Conservation (phyloP, 768 basidiomycete genomes). For the Cystobasidium ongulense region DNA sequence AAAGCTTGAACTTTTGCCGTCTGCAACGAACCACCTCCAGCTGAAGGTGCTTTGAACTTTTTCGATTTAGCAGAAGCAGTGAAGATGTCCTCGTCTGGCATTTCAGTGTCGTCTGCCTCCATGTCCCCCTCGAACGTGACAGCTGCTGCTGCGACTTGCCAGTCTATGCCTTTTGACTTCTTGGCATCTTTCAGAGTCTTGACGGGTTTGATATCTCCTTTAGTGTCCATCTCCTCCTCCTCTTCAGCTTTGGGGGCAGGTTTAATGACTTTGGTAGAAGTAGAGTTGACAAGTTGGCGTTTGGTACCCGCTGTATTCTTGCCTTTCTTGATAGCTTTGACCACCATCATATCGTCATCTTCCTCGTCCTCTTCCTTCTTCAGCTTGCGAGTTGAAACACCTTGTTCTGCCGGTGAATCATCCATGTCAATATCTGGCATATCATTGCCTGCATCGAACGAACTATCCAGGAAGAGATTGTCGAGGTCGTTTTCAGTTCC, state of each 20-base stretch:
- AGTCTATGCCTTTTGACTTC: slow-evolving; percentile 40
- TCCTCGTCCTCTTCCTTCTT: slow-evolving; percentile 43
- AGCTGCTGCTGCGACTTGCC: slow-evolving; percentile 37
- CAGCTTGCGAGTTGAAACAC: background rate
- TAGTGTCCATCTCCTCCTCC: slow-evolving; percentile 18
- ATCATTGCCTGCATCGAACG: slow-evolving; percentile 10
- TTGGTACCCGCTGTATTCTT: slow-evolving; percentile 36
- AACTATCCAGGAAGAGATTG: slow-evolving; percentile 9
- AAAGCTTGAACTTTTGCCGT: slow-evolving; percentile 52
- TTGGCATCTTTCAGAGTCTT: slow-evolving; percentile 31
- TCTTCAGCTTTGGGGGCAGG: background rate
- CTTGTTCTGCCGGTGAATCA: background rate
- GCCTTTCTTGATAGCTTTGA: slow-evolving; percentile 35
- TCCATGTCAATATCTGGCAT: slow-evolving; percentile 9
- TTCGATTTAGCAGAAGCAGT: background rate
- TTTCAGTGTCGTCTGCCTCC: slow-evolving; percentile 47
- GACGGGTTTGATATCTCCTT: slow-evolving; percentile 11
- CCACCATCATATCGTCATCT: slow-evolving; percentile 41
- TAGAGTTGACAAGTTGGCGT: slow-evolving; percentile 40
- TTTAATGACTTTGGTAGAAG: slow-evolving; percentile 33
- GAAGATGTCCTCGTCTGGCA: slow-evolving; percentile 30
- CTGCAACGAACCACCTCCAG: slow-evolving; percentile 35
- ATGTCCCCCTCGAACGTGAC: slow-evolving; percentile 34
- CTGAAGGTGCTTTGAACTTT: slow-evolving; percentile 30
- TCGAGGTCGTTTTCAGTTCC: slow-evolving; percentile 18